Percentiles rank a stretch among this genome's conserved stretches.
These are phyloP conservation scores for Penicillium sp. DNA, from an alignment of 2,329 filamentous ascomycete species.

Conservation along the genomic window DNA sequence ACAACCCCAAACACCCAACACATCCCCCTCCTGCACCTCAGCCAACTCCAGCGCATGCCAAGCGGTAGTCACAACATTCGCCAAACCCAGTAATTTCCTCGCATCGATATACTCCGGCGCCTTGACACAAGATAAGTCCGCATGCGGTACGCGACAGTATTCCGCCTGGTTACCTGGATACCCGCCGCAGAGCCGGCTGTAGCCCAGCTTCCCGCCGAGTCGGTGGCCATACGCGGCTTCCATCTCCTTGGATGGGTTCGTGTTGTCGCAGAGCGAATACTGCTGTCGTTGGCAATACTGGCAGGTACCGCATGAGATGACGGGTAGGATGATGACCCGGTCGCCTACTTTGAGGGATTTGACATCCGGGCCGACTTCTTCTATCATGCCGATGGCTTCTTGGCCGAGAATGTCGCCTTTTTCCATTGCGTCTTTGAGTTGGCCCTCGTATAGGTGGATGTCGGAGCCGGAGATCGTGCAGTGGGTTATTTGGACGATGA, in stretches of 20 bases:
- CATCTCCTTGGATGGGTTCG: conserved; percentile 28
- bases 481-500: conserved; percentile 33
- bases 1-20: conserved; percentile 33
- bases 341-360: conserved; percentile 22
- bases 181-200: conserved; percentile 30
- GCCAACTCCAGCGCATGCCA: conserved; percentile 34
- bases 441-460: conserved; percentile 32
- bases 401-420: conserved; percentile 30
- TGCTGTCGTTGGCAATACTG: conserved; percentile 28
- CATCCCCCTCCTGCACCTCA: conserved; percentile 28
- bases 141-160: conserved; percentile 35
- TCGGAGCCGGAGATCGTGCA: conserved; percentile 34
- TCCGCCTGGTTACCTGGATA: conserved; percentile 38
- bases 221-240: conserved; percentile 28
- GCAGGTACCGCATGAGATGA: conserved; percentile 31
- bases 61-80: conserved; percentile 31
- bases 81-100: conserved; percentile 29
- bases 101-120: conserved; percentile 24
- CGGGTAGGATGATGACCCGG: conserved; percentile 30
- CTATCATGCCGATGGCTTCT: conserved; percentile 30
- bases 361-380: conserved; percentile 25
- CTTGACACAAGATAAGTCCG: conserved; percentile 30
- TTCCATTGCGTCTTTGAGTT: conserved; percentile 26
- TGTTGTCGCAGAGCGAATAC: conserved; percentile 31
- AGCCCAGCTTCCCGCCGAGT: conserved; percentile 32